Percentiles rank a stretch among this genome's conserved stretches.
These are phyloP conservation scores for Fragilaria radians DNA, from an alignment of 108 stramenopile genomes.

Conservation along the genomic window DNA sequence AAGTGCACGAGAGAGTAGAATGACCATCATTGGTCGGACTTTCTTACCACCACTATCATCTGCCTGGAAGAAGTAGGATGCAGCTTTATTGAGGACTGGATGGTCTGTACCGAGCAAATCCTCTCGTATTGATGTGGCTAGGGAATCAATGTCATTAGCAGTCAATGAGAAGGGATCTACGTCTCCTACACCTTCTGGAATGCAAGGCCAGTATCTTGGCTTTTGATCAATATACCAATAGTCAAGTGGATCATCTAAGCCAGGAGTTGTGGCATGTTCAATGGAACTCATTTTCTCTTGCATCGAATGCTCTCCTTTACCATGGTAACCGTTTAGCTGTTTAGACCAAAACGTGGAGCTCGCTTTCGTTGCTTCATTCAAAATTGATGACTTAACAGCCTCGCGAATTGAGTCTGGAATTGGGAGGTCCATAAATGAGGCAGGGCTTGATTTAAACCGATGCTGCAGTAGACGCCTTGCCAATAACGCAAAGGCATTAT, in stretches of 20 bases:
- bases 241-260: slow-evolving; percentile 58
- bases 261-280: slow-evolving; percentile 19
- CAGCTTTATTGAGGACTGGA: slow-evolving; percentile 78
- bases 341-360: slow-evolving; percentile 57
- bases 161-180: slow-evolving; percentile 70
- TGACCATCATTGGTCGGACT: slow-evolving; percentile 81
- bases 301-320: slow-evolving; percentile 6
- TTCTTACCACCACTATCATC: slow-evolving; percentile 74
- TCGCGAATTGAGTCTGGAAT: slow-evolving; percentile 44
- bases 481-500: too few species aligned
- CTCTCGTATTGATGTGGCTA: slow-evolving; percentile 68
- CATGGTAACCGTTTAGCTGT: slow-evolving; percentile 9
- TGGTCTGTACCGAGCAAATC: slow-evolving; percentile 78
- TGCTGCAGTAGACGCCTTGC: too few species aligned
- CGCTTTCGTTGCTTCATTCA: slow-evolving; percentile 59
- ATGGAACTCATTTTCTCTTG: slow-evolving; percentile 29
- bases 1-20: slow-evolving; percentile 75
- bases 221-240: slow-evolving; percentile 50
- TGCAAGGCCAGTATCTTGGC: slow-evolving; percentile 33
- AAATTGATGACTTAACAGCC: slow-evolving; percentile 62
- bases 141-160: slow-evolving; percentile 48
- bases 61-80: slow-evolving; percentile 68
- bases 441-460: slow-evolving; percentile 3
- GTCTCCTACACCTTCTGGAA: slow-evolving; percentile 41
- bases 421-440: background rate